Conservation (phyloP, 306 rosid genomes). For the Potentilla sterilis region DNA sequence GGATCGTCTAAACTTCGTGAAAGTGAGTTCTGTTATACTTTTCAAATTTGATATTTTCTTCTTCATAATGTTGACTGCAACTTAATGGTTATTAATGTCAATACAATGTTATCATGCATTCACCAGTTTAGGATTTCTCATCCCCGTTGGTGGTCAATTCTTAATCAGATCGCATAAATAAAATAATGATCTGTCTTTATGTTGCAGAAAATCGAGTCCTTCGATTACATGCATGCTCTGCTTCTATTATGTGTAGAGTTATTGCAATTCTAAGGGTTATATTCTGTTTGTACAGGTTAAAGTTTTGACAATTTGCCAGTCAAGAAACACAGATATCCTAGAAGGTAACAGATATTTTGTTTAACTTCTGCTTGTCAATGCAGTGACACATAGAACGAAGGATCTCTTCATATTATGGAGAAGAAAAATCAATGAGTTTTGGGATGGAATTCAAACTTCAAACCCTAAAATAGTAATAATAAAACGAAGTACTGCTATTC, state of each 20-base stretch:
- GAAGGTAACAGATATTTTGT: constrained; percentile 50
- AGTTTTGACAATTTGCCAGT: constrained; percentile 82
- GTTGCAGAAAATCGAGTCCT: neutral
- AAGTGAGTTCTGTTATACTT: constrained; percentile 49
- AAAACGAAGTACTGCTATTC: neutral
- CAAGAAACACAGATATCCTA: constrained; percentile 38
- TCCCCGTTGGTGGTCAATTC: neutral
- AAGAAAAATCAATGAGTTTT: neutral
- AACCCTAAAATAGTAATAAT: neutral
- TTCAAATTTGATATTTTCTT: neutral
- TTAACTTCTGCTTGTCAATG: neutral
- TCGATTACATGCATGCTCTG: neutral
- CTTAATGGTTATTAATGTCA: neutral
- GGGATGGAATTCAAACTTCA: neutral
- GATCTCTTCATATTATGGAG: neutral
- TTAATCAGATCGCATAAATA: neutral
- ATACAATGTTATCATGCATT: neutral
- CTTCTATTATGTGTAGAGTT: constrained; percentile 24
- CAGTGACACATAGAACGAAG: neutral
- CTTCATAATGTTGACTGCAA: neutral
- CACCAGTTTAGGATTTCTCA: neutral
- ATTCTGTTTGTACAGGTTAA: constrained; percentile 58
- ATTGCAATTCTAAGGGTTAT: constrained; percentile 18
- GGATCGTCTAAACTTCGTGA: constrained; percentile 57
- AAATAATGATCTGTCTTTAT: neutral